These are phyloP conservation scores for Graphiopsis chlorocephala DNA, from an alignment of 2,329 filamentous ascomycete species.

Conservation along the genomic window DNA sequence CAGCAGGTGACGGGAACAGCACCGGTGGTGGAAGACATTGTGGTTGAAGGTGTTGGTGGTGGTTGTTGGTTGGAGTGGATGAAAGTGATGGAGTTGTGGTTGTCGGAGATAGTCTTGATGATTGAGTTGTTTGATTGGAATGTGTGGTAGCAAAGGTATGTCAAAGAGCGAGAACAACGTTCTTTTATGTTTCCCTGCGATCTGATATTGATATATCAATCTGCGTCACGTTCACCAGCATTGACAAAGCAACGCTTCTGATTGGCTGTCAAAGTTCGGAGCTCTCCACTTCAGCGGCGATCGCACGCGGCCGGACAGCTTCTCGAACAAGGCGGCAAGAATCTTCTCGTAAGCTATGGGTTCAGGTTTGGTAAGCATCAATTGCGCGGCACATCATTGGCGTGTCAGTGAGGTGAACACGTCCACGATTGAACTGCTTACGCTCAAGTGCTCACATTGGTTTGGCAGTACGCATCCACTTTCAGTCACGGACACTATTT, in stretches of 20 bases:
- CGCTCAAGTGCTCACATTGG: background rate
- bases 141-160: background rate
- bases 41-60: conserved; percentile 3
- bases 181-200: conserved; percentile 13
- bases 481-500: no score
- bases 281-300: background rate
- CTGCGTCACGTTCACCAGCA: background rate
- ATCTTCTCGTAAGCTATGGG: background rate
- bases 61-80: background rate
- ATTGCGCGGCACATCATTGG: background rate
- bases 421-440: background rate
- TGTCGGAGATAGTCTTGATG: background rate
- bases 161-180: background rate
- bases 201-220: conserved; percentile 17
- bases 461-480: background rate
- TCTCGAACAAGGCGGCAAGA: conserved; percentile 5
- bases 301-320: conserved; percentile 3
- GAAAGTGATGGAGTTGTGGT: background rate
- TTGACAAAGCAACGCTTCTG: conserved; percentile 1
- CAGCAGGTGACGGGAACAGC: conserved; percentile 57
- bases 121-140: background rate
- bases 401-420: background rate
- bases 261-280: background rate
- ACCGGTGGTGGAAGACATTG: conserved; percentile 39
- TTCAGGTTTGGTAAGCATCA: background rate